phyloP scores from a whole-genome alignment of 2,329 filamentous ascomycete genomes.

The Pleochaeta shiraiana region DNA sequence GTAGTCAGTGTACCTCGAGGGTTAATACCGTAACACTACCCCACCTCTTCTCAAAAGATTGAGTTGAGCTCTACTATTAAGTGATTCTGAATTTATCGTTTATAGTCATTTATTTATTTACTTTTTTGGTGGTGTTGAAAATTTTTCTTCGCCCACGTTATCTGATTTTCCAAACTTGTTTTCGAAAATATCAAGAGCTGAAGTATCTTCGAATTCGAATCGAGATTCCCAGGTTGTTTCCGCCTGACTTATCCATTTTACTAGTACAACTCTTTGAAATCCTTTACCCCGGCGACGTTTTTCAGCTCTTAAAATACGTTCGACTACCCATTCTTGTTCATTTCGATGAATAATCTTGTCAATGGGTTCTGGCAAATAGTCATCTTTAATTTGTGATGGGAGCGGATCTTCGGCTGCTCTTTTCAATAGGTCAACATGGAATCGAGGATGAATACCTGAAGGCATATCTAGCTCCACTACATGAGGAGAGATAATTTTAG shows the following conservation, averaged over 20 bases:
- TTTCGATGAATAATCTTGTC: background rate
- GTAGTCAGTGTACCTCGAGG: background rate
- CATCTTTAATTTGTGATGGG: background rate
- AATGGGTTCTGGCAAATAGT: background rate
- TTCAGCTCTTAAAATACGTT: background rate
- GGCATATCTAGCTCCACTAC: background rate
- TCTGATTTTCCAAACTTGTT: background rate
- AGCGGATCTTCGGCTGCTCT: background rate
- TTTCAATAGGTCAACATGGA: background rate
- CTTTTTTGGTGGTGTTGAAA: background rate
- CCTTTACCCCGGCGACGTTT: background rate
- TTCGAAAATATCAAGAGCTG: constrained; percentile 1
- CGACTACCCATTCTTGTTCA: background rate
- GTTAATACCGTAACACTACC: background rate
- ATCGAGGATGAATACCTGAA: background rate
- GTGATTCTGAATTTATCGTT: too few relatives aligned
- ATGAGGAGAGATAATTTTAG: background rate
- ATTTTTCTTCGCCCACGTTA: background rate
- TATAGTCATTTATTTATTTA: too few relatives aligned
- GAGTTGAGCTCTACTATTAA: too few relatives aligned
- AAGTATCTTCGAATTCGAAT: background rate
- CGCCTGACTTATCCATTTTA: background rate
- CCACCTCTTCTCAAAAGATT: too few relatives aligned
- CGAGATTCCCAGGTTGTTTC: background rate
- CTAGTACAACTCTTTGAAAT: background rate